Percentiles rank a stretch among this genome's conserved stretches.
Conservation (phyloP, 257 asterid species). For the Solanum pinnatisectum region DNA sequence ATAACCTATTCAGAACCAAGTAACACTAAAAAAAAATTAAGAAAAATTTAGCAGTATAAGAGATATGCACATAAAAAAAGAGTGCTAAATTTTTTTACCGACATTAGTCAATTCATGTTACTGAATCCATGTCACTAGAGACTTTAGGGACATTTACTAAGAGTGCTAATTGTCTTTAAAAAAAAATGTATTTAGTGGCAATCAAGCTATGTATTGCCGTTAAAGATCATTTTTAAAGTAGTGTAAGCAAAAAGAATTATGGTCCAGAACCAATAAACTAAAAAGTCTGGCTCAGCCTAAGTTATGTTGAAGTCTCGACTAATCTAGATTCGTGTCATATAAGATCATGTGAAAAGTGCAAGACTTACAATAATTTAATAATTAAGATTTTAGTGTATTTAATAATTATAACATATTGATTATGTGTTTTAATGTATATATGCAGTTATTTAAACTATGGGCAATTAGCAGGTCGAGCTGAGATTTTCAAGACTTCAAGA, state of each 20-base stretch:
- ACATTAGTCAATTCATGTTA: no score
- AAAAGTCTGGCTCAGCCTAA: background rate
- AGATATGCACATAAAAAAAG: no score
- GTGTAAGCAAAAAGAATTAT: background rate
- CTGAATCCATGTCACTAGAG: no score
- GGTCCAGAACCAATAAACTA: background rate
- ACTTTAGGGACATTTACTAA: no score
- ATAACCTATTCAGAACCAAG: background rate
- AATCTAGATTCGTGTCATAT: background rate
- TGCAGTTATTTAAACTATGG: constrained; percentile 79
- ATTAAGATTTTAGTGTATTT: background rate
- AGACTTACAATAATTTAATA: background rate
- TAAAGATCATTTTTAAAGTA: no score
- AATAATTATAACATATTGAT: background rate
- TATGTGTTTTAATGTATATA: background rate
- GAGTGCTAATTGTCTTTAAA: no score
- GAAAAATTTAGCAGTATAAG: no score
- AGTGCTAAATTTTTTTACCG: no score
- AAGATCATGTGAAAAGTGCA: background rate
- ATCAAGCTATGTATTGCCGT: no score
- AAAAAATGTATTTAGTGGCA: no score
- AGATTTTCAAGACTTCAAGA: constrained; percentile 47
- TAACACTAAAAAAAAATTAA: no score
- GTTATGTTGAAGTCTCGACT: background rate
- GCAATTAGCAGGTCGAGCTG: constrained; percentile 72